phyloP scores from a whole-genome alignment of 176 grass and related monocot species.

The Leersia perrieri region DNA sequence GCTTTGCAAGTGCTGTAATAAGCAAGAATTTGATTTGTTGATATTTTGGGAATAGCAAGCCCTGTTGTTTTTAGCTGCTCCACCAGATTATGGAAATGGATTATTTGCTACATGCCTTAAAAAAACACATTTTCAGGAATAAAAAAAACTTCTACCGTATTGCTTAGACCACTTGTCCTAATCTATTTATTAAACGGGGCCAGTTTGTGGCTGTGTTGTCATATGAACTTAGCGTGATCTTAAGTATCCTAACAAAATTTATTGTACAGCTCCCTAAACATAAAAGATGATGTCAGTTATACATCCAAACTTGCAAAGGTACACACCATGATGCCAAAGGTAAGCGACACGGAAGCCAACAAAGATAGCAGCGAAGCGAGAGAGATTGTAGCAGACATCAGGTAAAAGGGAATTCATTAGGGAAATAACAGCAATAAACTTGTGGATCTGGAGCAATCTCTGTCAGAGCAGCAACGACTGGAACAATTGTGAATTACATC shows the following conservation, averaged over 20 bases:
- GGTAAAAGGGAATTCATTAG: neutral
- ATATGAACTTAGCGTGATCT: no score
- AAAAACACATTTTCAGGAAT: no score
- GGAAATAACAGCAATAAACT: neutral
- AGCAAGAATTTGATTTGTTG: neutral
- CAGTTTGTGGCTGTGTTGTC: no score
- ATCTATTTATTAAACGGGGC: no score
- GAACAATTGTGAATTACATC: neutral
- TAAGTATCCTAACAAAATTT: neutral
- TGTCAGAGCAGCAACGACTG: neutral
- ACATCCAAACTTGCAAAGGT: no score
- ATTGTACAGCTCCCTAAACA: neutral
- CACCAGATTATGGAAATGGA: no score
- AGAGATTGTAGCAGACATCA: neutral
- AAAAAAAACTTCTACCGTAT: no score
- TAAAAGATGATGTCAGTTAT: neutral
- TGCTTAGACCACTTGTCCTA: no score
- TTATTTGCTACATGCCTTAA: no score
- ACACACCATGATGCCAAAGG: no score
- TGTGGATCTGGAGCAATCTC: neutral
- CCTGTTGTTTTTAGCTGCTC: no score
- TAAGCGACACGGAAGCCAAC: neutral
- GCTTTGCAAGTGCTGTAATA: neutral
- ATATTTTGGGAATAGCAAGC: neutral
- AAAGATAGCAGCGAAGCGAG: neutral